Conservation (phyloP, 805 yeast genomes). For the Schwanniomyces occidentalis region DNA sequence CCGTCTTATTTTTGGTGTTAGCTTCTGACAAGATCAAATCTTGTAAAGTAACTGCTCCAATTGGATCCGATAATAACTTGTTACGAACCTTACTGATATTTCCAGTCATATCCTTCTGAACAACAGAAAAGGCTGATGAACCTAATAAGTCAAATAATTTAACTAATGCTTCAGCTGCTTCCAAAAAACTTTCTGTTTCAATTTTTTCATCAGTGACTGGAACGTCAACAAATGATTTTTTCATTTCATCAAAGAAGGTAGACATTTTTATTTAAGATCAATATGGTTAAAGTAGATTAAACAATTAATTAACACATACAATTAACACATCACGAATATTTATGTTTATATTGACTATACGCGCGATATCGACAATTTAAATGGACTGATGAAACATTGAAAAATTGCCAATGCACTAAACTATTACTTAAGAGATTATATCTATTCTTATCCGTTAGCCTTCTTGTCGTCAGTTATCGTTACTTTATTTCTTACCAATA, state of each 20-base stretch:
- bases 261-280: too few relatives aligned
- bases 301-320: too few relatives aligned
- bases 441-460: too few relatives aligned
- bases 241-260: slow-evolving; percentile 80
- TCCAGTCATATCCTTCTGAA: slow-evolving; percentile 86
- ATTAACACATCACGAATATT: too few relatives aligned
- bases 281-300: too few relatives aligned
- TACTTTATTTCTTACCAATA: too few relatives aligned
- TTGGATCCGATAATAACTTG: slow-evolving; percentile 65
- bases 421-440: too few relatives aligned
- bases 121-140: slow-evolving; percentile 80
- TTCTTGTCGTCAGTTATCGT: too few relatives aligned
- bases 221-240: slow-evolving; percentile 74
- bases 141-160: slow-evolving; percentile 82
- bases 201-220: slow-evolving; percentile 61
- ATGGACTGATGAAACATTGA: too few relatives aligned
- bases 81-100: slow-evolving; percentile 75
- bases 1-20: slow-evolving; percentile 65
- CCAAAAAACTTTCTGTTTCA: slow-evolving; percentile 73
- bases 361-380: too few relatives aligned
- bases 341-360: too few relatives aligned
- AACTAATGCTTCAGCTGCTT: slow-evolving; percentile 81
- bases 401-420: too few relatives aligned
- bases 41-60: slow-evolving; percentile 66
- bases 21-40: slow-evolving; percentile 74